Base-by-base conservation (phyloP, 306 rosid genomes). In the Senna tora region DNA sequence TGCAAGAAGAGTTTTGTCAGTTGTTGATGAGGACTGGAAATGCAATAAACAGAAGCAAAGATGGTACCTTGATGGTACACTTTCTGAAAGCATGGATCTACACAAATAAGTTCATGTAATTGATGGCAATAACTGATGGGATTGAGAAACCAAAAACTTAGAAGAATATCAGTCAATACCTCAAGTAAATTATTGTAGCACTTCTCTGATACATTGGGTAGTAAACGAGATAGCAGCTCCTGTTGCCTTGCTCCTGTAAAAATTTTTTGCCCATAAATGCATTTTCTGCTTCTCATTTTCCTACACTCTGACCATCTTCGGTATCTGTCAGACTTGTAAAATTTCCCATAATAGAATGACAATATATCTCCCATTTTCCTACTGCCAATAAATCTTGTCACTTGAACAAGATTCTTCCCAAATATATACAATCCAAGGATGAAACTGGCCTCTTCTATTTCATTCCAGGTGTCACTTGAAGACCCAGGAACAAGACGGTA, bases 171-270 rank as follows among this genome's bases (percentile, higher is more conserved):
- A 76, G 12, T 70, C 72, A 43, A 68, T 84, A 91, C 98, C 97
- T 91, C 87, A 11, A 73, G 71, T 45, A 94, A 54, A 43, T 57
- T 71, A 25, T 46, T 77, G 72, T 50, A 69, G 76, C 84, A 77
- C 78, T 89, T 87, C 77, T 82, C 90, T 60, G 92, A 76, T 45
- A 75, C 78, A 25, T 32, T 58, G 69, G 82, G 78, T 12, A 76
- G 77, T 79, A 94, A 78, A 51, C 98, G 97, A 75, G 96, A 87
- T 62, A 88, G 71, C 33, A 94, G 75, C 75, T 91, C 97, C 25
- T 89, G 94, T 6, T 86, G 98, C 83, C 97, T 89, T 66, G 83
- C 79, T 75, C 96, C 96, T 0, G 90, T 83, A 83, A 94, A 89
- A 43, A 94, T 84, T 54, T 84, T 89, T 45, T 87, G 87, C 79